These are phyloP conservation scores for Boeremia lycopersici DNA, from an alignment of 2,329 filamentous ascomycete species.

Conservation along the genomic window DNA sequence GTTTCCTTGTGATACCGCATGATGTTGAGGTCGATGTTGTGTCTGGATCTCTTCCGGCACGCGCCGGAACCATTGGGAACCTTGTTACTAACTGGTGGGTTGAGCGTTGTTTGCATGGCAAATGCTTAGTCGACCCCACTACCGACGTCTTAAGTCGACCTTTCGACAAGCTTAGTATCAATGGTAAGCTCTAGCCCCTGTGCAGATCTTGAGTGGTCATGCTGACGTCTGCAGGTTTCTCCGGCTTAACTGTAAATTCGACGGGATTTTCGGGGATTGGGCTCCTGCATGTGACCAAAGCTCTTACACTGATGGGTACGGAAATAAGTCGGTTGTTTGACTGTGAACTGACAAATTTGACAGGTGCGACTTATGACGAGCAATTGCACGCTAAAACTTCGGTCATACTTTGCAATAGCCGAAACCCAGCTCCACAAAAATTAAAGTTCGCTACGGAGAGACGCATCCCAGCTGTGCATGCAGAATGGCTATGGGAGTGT, in stretches of 20 bases:
- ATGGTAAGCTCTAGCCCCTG: slow-evolving; percentile 46
- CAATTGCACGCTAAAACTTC: slow-evolving; percentile 73
- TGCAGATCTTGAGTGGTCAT: slow-evolving; percentile 7
- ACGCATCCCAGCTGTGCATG: slow-evolving; percentile 78
- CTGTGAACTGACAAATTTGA: slow-evolving; percentile 22
- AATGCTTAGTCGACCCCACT: slow-evolving; percentile 70
- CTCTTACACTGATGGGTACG: slow-evolving; percentile 72
- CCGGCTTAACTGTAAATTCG: slow-evolving; percentile 74
- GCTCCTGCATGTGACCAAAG: slow-evolving; percentile 80
- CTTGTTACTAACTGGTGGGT: slow-evolving; percentile 90
- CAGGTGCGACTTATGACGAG: slow-evolving; percentile 79
- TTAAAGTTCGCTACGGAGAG: slow-evolving; percentile 75
- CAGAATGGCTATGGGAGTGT: slow-evolving; percentile 85
- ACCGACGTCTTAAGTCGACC: slow-evolving; percentile 77
- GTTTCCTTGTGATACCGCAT: slow-evolving; percentile 55
- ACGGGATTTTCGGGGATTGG: slow-evolving; percentile 86
- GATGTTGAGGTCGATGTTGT: slow-evolving; percentile 46
- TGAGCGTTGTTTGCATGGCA: slow-evolving; percentile 83
- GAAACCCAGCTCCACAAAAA: slow-evolving; percentile 71
- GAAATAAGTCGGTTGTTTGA: slow-evolving; percentile 5
- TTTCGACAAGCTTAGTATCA: slow-evolving; percentile 72
- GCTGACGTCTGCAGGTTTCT: slow-evolving; percentile 61
- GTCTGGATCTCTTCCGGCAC: slow-evolving; percentile 34
- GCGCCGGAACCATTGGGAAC: slow-evolving; percentile 38
- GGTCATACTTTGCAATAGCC: slow-evolving; percentile 74